Evolutionary conservation across 1,284 basidiomycete species (phyloP).

Genomic region (Stygiomarasmius scandens): DNA sequence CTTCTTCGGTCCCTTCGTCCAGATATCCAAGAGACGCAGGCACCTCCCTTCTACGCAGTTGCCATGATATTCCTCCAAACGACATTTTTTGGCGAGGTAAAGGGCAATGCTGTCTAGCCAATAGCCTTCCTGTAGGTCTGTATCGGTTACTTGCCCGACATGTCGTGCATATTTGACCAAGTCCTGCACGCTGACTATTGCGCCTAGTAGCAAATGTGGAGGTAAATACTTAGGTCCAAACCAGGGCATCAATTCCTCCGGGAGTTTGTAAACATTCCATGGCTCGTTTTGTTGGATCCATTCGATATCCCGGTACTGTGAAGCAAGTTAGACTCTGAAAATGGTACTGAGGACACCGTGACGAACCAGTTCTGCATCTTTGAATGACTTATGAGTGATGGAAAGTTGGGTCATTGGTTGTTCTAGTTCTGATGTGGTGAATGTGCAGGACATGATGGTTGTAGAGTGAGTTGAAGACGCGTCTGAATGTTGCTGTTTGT

Average conservation of each 20-base stretch:
- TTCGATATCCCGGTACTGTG: no score
- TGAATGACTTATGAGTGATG: no score
- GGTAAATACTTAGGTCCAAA: neutral
- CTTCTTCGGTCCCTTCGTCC: neutral
- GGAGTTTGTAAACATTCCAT: neutral
- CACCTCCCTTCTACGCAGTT: neutral
- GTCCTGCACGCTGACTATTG: neutral
- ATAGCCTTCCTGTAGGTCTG: neutral
- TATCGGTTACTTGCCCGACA: neutral
- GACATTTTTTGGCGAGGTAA: neutral
- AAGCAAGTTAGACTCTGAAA: no score
- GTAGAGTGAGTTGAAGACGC: no score
- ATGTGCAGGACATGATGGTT: no score
- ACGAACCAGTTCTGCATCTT: no score
- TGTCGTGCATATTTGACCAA: neutral
- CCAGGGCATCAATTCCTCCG: neutral
- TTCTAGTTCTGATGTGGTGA: no score
- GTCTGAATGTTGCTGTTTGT: no score
- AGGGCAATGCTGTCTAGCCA: neutral
- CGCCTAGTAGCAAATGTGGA: neutral
- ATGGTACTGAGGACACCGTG: no score
- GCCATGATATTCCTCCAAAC: neutral
- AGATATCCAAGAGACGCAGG: neutral
- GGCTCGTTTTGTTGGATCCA: neutral
- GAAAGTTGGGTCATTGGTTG: no score